phyloP scores from a whole-genome alignment of 768 basidiomycete genomes.

The Roridomyces roridus region DNA sequence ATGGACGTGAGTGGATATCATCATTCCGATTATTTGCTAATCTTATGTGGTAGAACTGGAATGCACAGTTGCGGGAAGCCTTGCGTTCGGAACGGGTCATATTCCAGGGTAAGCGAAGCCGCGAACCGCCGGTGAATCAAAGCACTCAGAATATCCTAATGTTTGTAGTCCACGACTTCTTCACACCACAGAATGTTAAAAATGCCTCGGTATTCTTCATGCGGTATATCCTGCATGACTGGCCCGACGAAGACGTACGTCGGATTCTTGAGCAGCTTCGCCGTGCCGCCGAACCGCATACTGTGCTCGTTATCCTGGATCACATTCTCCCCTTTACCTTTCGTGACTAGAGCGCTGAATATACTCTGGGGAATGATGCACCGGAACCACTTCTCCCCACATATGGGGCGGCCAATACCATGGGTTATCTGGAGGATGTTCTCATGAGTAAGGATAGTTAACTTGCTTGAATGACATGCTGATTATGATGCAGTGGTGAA shows the following conservation, averaged over 20 bases:
- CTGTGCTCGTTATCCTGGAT: constrained; percentile 36
- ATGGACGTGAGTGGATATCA: neutral
- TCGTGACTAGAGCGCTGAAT: neutral
- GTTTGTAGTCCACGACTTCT: constrained; percentile 34
- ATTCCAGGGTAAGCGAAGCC: constrained; percentile 2
- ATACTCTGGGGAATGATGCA: constrained; percentile 4
- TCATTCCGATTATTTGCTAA: neutral
- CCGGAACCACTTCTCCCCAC: constrained; percentile 12
- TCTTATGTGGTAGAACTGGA: neutral
- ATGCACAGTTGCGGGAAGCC: neutral
- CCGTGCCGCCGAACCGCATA: constrained; percentile 26
- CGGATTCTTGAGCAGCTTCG: constrained; percentile 33
- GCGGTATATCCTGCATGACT: constrained; percentile 37
- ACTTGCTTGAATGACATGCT: too few species aligned
- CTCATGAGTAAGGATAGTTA: too few species aligned
- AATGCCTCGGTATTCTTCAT: constrained; percentile 35
- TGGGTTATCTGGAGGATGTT: constrained; percentile 8
- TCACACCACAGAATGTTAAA: constrained; percentile 32
- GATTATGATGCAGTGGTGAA: constrained; percentile 13
- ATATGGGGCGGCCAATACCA: constrained; percentile 10
- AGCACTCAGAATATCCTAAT: neutral
- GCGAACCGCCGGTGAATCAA: too few species aligned
- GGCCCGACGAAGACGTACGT: constrained; percentile 30
- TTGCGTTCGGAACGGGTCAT: neutral
- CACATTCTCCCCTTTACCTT: constrained; percentile 21